A percentile compares a stretch with the other conserved stretches of the same genome.
phyloP scores from a whole-genome alignment of 306 rosid genomes.

The Myrica gale region DNA sequence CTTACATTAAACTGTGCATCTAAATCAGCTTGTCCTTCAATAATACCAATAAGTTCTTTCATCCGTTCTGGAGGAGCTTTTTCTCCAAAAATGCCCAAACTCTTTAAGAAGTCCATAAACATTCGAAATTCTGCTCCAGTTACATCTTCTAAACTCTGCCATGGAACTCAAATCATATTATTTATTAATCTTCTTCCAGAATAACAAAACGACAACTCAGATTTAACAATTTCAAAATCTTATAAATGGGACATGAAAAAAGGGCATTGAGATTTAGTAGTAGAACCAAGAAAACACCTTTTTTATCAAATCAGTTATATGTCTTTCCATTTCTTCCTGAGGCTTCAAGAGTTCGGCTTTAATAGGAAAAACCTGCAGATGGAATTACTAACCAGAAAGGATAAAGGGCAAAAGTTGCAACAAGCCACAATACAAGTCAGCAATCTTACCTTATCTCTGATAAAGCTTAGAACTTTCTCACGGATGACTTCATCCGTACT shows the following conservation, averaged over 20 bases:
- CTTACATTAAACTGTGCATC: slow-evolving; percentile 82
- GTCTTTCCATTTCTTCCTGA: slow-evolving; percentile 94
- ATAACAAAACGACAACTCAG: slow-evolving; percentile 17
- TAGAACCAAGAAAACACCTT: slow-evolving; percentile 47
- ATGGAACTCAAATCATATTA: slow-evolving; percentile 38
- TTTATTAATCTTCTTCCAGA: slow-evolving; percentile 23
- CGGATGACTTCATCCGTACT: slow-evolving; percentile 71
- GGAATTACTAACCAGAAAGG: slow-evolving; percentile 19
- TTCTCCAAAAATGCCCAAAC: slow-evolving; percentile 83
- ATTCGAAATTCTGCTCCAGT: slow-evolving; percentile 84
- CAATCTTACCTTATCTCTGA: slow-evolving; percentile 75
- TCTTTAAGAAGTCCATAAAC: slow-evolving; percentile 88
- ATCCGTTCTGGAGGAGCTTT: slow-evolving; percentile 77
- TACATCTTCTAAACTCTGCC: slow-evolving; percentile 85
- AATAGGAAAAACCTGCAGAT: slow-evolving; percentile 74
- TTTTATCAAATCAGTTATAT: slow-evolving; percentile 90
- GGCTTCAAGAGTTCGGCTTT: slow-evolving; percentile 90
- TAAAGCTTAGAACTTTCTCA: slow-evolving; percentile 84
- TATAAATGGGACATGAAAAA: not conserved
- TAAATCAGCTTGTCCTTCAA: slow-evolving; percentile 96
- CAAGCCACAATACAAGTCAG: not conserved
- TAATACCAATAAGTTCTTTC: slow-evolving; percentile 84
- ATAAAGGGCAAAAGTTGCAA: slow-evolving; percentile 18
- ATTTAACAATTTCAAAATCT: not conserved
- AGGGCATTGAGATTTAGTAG: slow-evolving; percentile 16